Conservation (phyloP, 2,329 filamentous ascomycete species). For the Chaetomium globosum region DNA sequence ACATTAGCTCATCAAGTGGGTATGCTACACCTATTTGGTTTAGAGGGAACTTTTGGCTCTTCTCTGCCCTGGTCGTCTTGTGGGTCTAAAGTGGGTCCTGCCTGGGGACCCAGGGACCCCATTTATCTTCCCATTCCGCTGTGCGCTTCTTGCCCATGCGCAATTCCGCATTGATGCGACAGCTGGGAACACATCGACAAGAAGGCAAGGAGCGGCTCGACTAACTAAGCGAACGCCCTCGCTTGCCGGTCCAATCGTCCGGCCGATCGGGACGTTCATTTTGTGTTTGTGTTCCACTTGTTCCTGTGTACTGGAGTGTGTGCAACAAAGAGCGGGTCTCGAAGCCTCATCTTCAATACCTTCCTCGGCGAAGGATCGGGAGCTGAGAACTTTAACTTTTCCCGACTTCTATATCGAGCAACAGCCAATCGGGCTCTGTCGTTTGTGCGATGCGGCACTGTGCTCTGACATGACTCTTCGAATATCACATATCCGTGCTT, state of each 20-base stretch:
- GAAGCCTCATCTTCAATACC: not conserved
- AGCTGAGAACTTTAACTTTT: constrained; percentile 11
- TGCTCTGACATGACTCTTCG: not conserved
- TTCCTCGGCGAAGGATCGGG: constrained; percentile 6
- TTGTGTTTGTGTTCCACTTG: constrained; percentile 11
- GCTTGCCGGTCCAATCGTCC: constrained; percentile 27
- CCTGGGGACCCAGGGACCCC: not conserved
- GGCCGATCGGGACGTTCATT: constrained; percentile 20
- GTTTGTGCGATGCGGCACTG: not conserved
- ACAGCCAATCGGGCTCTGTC: not conserved
- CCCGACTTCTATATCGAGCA: constrained; percentile 20
- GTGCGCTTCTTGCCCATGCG: not conserved
- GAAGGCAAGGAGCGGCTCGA: constrained; percentile 4
- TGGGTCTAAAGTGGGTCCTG: constrained; percentile 1
- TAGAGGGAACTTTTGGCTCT: constrained; percentile 4
- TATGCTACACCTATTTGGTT: not conserved
- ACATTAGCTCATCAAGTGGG: not conserved
- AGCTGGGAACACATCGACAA: not conserved
- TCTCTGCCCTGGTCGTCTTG: not conserved
- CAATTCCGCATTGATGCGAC: constrained; percentile 1
- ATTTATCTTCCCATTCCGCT: not conserved
- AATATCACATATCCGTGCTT: not conserved
- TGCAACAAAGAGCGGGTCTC: not conserved
- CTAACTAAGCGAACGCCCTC: not conserved
- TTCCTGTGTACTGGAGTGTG: too few species aligned